Conservation (phyloP, 1,284 basidiomycete genomes). For the Leccinum fuscescens region DNA sequence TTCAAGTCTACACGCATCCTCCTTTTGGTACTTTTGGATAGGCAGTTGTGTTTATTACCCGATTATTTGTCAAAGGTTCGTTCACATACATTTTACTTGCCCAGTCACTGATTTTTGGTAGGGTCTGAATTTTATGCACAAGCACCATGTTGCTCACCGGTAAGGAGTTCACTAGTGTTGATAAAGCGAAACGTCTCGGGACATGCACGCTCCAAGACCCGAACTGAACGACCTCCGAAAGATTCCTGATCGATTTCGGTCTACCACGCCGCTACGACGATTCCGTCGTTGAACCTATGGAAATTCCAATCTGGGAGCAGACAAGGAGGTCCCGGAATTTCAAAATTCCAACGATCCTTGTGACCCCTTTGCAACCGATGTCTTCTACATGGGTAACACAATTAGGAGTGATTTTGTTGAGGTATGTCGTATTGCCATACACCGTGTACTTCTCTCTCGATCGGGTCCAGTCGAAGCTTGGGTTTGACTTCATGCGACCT, state of each 20-base stretch:
- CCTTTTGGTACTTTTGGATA: background rate
- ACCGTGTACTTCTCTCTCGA: background rate
- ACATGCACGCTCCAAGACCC: conserved; percentile 8
- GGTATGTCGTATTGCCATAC: conserved; percentile 14
- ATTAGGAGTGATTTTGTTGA: background rate
- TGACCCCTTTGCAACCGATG: background rate
- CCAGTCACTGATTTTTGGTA: conserved; percentile 28
- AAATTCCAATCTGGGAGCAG: conserved; percentile 21
- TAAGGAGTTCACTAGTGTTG: background rate
- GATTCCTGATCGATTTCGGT: conserved; percentile 15
- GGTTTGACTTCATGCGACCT: background rate
- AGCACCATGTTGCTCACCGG: no score
- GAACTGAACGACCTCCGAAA: background rate
- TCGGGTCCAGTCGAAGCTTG: conserved; percentile 2
- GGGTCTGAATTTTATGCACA: no score
- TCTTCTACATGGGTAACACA: background rate
- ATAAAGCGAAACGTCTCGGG: conserved; percentile 27
- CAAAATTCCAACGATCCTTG: background rate
- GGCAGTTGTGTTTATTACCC: background rate
- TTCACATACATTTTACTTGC: conserved; percentile 8
- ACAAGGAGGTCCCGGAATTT: conserved; percentile 27
- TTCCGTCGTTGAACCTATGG: conserved; percentile 16
- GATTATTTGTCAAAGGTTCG: background rate
- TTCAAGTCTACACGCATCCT: background rate
- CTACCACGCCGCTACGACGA: conserved; percentile 26